Conservation (phyloP, 768 basidiomycete species). For the Lactarius hengduanensis region DNA sequence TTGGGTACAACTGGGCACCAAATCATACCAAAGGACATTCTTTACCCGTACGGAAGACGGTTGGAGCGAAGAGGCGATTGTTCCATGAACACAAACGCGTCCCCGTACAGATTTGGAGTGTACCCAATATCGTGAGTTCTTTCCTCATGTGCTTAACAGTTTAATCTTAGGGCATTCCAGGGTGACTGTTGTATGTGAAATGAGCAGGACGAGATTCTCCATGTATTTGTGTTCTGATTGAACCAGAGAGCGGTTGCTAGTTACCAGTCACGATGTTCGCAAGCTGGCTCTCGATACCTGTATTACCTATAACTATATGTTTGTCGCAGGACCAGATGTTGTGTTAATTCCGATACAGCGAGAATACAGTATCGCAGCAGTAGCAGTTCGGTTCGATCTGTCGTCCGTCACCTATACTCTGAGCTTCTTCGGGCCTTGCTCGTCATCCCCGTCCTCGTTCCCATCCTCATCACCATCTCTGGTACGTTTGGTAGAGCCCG, state of each 20-base stretch:
- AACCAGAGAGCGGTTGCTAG: neutral
- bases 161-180: neutral
- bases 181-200: neutral
- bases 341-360: conserved; percentile 2
- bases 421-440: conserved; percentile 19
- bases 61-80: conserved; percentile 63
- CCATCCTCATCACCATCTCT: conserved; percentile 12
- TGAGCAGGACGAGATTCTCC: neutral
- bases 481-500: conserved; percentile 16
- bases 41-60: conserved; percentile 47
- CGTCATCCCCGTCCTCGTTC: neutral
- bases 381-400: neutral
- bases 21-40: conserved; percentile 57
- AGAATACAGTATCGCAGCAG: conserved; percentile 5
- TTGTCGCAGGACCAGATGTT: conserved; percentile 8
- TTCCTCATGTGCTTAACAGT: neutral
- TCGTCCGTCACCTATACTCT: conserved; percentile 10
- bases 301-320: conserved; percentile 3
- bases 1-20: conserved; percentile 55
- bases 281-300: neutral
- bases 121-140: conserved; percentile 4
- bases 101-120: neutral
- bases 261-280: conserved; percentile 1
- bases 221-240: conserved; percentile 8
- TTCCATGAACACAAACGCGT: conserved; percentile 45